Conservation (phyloP, 2,329 filamentous ascomycete genomes). For the Aspergillus niger region DNA sequence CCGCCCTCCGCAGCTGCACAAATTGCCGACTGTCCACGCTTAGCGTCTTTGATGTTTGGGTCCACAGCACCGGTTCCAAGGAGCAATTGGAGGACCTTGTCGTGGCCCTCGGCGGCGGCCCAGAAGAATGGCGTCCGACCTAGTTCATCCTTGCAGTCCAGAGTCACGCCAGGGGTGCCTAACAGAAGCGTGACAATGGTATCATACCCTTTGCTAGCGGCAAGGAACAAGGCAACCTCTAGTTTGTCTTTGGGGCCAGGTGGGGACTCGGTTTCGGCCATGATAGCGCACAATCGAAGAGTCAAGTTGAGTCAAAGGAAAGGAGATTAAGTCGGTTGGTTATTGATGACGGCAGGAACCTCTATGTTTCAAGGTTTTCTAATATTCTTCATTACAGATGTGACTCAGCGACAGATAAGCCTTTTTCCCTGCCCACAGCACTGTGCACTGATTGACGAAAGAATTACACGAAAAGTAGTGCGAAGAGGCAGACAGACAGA, state of each 20-base stretch:
- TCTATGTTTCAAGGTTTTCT: background rate
- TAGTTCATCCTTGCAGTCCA: conserved; percentile 23
- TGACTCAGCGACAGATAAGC: background rate
- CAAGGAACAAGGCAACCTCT: conserved; percentile 27
- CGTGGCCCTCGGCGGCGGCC: conserved; percentile 28
- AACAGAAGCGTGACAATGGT: conserved; percentile 27
- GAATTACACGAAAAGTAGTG: background rate
- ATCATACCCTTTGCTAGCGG: conserved; percentile 27
- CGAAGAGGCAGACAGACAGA: background rate
- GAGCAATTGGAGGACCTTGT: conserved; percentile 23
- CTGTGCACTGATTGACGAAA: background rate
- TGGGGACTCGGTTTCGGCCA: conserved; percentile 10
- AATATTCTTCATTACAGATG: background rate
- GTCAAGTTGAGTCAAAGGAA: background rate
- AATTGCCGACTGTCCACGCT: conserved; percentile 19
- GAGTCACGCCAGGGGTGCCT: conserved; percentile 24
- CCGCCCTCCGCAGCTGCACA: conserved; percentile 21
- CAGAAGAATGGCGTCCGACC: conserved; percentile 25
- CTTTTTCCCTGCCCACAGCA: background rate
- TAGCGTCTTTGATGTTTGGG: conserved; percentile 15
- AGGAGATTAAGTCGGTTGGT: background rate
- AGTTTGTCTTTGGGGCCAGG: conserved; percentile 24
- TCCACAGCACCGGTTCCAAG: conserved; percentile 20
- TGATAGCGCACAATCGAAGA: background rate
- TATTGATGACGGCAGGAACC: no score